Conservation (phyloP, 441 rosid genomes). For the Adansonia madagascariensis region DNA sequence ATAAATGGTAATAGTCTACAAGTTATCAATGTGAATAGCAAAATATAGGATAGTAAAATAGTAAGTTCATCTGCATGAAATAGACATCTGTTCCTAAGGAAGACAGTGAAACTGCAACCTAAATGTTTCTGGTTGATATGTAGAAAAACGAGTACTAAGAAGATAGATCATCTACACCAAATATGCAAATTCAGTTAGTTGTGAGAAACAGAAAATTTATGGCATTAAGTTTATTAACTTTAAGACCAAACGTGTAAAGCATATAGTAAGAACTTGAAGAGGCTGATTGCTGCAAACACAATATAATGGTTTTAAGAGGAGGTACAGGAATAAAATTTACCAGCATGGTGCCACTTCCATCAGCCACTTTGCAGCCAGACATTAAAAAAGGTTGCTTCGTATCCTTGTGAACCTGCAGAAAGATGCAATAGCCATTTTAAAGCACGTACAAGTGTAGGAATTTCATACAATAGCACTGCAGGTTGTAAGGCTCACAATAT, state of each 20-base stretch:
- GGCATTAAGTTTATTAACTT: constrained; percentile 1
- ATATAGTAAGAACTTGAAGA: neutral
- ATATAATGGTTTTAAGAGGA: neutral
- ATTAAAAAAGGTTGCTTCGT: constrained; percentile 76
- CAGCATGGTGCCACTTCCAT: constrained; percentile 95
- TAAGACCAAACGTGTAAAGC: neutral
- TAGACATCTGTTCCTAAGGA: neutral
- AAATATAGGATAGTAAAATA: neutral
- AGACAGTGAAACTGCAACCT: neutral
- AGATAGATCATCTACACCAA: neutral
- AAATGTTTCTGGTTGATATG: neutral
- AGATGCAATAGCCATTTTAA: constrained; percentile 12
- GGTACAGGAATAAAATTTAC: constrained; percentile 44
- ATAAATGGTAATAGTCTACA: neutral
- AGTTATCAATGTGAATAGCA: too few relatives aligned
- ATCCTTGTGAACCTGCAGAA: constrained; percentile 72
- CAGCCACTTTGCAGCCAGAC: constrained; percentile 99
- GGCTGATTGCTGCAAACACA: neutral
- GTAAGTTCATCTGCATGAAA: neutral
- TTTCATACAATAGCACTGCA: constrained; percentile 10
- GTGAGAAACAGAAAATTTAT: neutral
- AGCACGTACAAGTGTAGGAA: constrained; percentile 24
- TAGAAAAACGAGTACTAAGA: neutral
- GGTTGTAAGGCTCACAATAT: constrained; percentile 55
- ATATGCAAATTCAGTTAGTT: constrained; percentile 9